Conservation (phyloP, 2,329 filamentous ascomycete species). For the Scortechinia acanthostroma region DNA sequence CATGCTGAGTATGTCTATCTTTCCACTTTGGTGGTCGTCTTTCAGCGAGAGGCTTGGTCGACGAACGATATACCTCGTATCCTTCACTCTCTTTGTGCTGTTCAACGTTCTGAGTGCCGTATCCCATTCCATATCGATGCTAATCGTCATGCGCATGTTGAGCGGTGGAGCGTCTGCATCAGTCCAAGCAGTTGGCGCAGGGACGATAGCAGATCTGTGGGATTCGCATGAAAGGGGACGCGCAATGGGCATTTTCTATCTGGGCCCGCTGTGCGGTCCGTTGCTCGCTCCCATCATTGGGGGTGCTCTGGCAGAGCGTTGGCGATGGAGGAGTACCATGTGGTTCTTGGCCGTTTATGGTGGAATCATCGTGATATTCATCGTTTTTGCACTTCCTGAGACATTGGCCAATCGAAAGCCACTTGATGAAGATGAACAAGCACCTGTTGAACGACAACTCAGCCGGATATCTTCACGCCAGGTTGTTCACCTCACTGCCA, state of each 20-base stretch:
- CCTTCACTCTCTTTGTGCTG: conserved; percentile 65
- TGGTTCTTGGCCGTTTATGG: conserved; percentile 74
- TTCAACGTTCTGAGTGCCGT: conserved; percentile 67
- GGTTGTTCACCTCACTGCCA: conserved; percentile 47
- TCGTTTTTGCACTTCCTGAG: conserved; percentile 59
- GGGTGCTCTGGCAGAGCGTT: conserved; percentile 59
- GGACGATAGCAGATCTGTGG: conserved; percentile 78
- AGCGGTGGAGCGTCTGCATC: conserved; percentile 72
- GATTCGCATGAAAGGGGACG: conserved; percentile 63
- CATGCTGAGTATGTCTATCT: conserved; percentile 77
- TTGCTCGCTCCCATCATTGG: conserved; percentile 72
- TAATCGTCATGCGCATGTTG: conserved; percentile 70
- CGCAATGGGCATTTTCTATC: conserved; percentile 80
- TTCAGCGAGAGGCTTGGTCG: conserved; percentile 71
- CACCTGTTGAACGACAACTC: conserved; percentile 3
- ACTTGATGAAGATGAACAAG: conserved; percentile 6
- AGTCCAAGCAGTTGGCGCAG: conserved; percentile 76
- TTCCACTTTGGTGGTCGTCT: conserved; percentile 75
- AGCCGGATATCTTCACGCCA: conserved; percentile 35
- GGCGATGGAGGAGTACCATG: conserved; percentile 71
- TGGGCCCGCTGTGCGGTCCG: conserved; percentile 71
- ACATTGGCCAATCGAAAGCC: conserved; percentile 38
- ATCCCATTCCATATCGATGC: conserved; percentile 65
- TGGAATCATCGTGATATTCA: conserved; percentile 40
- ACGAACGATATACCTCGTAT: conserved; percentile 71